Percentiles rank a stretch among this genome's conserved stretches.
Conservation (phyloP, 805 yeast genomes). For the Yarrowia divulgata region DNA sequence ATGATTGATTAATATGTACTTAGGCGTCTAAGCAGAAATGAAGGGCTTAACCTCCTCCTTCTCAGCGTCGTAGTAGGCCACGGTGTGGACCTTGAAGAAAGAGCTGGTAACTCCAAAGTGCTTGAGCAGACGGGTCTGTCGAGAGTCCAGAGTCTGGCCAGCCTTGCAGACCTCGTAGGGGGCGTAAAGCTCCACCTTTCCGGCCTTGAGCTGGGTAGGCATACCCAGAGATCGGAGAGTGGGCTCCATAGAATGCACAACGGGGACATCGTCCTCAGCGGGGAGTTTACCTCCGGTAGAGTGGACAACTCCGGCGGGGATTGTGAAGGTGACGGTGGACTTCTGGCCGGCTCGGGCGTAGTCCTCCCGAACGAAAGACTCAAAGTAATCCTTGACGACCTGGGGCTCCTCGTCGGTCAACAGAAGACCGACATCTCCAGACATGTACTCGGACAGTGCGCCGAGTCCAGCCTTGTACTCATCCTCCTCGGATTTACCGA, state of each 20-base stretch:
- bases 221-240: slow-evolving; percentile 88
- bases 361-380: slow-evolving; percentile 77
- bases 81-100: slow-evolving; percentile 80
- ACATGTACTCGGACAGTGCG: slow-evolving; percentile 65
- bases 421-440: slow-evolving; percentile 85
- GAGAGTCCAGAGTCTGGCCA: slow-evolving; percentile 84
- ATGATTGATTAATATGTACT: slow-evolving; percentile 20
- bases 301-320: slow-evolving; percentile 91
- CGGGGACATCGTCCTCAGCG: slow-evolving; percentile 90
- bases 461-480: slow-evolving; percentile 88
- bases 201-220: slow-evolving; percentile 89
- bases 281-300: slow-evolving; percentile 95
- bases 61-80: slow-evolving; percentile 72
- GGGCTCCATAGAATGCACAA: slow-evolving; percentile 95
- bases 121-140: slow-evolving; percentile 89
- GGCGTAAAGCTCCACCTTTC: slow-evolving; percentile 79
- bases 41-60: slow-evolving; percentile 55
- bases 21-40: slow-evolving; percentile 31
- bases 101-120: slow-evolving; percentile 96
- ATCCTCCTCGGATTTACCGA: slow-evolving; percentile 86
- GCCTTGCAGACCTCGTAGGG: slow-evolving; percentile 81
- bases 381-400: slow-evolving; percentile 89
- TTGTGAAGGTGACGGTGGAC: slow-evolving; percentile 80
- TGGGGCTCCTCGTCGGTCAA: slow-evolving; percentile 89
- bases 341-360: slow-evolving; percentile 88